Evolutionary conservation across 176 grass and related monocot genomes (phyloP), one percentile per base, ranked within the genome.

Genomic region (Sorghum bicolor): DNA sequence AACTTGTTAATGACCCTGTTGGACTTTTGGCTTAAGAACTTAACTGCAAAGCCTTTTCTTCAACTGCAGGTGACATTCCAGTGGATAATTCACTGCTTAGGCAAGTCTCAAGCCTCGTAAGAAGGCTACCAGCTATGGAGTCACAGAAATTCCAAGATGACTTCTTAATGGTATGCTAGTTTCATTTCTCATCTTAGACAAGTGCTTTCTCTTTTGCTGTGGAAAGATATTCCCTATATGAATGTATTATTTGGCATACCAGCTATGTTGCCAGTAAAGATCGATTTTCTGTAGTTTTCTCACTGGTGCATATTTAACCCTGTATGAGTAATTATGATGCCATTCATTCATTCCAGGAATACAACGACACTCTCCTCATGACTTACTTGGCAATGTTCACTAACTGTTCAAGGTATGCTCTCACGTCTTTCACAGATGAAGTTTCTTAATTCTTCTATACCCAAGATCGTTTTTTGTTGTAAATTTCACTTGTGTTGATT

Each of bases 301-400:
- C 44, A 67, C 58, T 85, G 30, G 75, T 82, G 15, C 13, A 41
- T 67, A 75, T 40, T 70, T 80, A 50, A 52, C 16, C 12, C 70
- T 68, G 3, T 15, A 6, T 73, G 62, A 64, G 70, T 48, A 52
- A 73, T 60, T 4, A 61, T 61, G 34, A 29, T n/a, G 5, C 10
- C 4, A 86, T 72, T 87, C 37, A 79, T 76, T 83, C 19, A 80
- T 82, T 92, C 69, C 83, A 99, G 96, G 96, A 99, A 84, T 99
- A 92, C 81, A 99, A 99, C 47, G 91, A 99, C 78, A 99, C 93
- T 19, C 96, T 99, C 50, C 87, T 99, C 57, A 86, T 99, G 89
- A 94, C 96, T n/a, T 99, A 99, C 84, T 91, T 99, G 26, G 93
- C 96, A 38, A 99, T 92, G 91, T 87, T 99, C 85, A 99, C 96